These are phyloP conservation scores for Polygonum aviculare DNA, from an alignment of 148 eudicot species.

Conservation along the genomic window DNA sequence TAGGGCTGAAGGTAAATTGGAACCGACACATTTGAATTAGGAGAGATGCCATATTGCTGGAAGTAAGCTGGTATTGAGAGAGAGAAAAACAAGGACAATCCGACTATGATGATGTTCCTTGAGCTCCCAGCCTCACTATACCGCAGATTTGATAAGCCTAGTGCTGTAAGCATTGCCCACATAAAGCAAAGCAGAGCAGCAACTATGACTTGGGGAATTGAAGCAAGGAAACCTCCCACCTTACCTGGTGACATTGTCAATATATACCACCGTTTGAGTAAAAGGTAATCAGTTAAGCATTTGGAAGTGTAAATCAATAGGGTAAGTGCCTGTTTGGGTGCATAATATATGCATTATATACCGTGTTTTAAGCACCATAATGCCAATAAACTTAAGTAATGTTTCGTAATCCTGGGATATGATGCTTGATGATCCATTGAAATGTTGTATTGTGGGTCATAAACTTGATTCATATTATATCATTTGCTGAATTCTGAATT, in stretches of 20 bases:
- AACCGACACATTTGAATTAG: conserved; percentile 65
- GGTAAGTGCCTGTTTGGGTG: too few relatives aligned
- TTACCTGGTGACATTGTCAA: conserved; percentile 46
- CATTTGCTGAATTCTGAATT: too few relatives aligned
- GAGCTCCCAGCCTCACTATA: conserved; percentile 98
- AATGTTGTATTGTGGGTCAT: too few relatives aligned
- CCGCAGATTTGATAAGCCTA: conserved; percentile 89
- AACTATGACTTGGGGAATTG: conserved; percentile 91
- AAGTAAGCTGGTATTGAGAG: conserved; percentile 88
- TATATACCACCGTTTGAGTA: background rate
- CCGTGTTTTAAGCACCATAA: too few relatives aligned
- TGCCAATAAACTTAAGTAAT: too few relatives aligned
- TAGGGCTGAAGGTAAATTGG: conserved; percentile 84
- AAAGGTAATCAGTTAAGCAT: background rate
- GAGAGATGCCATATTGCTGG: conserved; percentile 89
- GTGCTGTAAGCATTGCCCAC: conserved; percentile 97
- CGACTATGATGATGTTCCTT: conserved; percentile 88
- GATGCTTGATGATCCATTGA: too few relatives aligned
- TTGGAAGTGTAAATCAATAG: background rate
- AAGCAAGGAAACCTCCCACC: conserved; percentile 96
- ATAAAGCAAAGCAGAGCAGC: conserved; percentile 93
- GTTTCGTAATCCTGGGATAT: too few relatives aligned
- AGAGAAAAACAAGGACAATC: conserved; percentile 76
- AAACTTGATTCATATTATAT: too few relatives aligned
- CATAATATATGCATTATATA: too few relatives aligned